phyloP scores from a whole-genome alignment of 2,329 filamentous ascomycete genomes.

The Pseudogymnoascus sp. region DNA sequence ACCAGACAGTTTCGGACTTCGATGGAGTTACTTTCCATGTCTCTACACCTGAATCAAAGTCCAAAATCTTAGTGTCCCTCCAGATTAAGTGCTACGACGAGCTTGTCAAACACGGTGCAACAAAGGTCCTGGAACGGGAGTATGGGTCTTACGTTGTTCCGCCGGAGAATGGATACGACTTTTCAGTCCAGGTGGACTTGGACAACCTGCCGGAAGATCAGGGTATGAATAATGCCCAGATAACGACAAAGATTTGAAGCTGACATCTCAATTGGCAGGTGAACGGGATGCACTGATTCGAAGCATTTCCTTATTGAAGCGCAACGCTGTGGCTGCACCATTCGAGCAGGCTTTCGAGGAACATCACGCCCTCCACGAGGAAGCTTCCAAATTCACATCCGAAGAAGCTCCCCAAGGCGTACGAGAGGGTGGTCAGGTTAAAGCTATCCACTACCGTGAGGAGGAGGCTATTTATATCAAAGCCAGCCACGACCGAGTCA shows the following conservation, averaged over 20 bases:
- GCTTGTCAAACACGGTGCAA: conserved; percentile 84
- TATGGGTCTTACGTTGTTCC: conserved; percentile 86
- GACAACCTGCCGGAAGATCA: conserved; percentile 77
- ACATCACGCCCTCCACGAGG: conserved; percentile 76
- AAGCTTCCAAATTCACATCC: conserved; percentile 84
- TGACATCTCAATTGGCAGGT: conserved; percentile 42
- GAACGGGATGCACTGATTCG: conserved; percentile 77
- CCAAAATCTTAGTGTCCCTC: conserved; percentile 89
- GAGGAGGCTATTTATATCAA: conserved; percentile 99
- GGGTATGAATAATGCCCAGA: conserved; percentile 36
- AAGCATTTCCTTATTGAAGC: conserved; percentile 86
- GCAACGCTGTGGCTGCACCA: conserved; percentile 96
- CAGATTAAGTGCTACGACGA: conserved; percentile 93
- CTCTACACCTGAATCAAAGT: conserved; percentile 88
- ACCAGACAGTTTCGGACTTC: conserved; percentile 98
- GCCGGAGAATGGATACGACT: conserved; percentile 89
- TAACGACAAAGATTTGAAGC: conserved; percentile 8
- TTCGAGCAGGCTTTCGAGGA: conserved; percentile 97
- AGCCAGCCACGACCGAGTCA: conserved; percentile 92
- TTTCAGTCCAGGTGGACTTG: conserved; percentile 84
- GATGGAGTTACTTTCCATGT: conserved; percentile 98
- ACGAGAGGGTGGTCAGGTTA: conserved; percentile 81
- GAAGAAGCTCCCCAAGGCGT: conserved; percentile 91
- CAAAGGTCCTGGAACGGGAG: conserved; percentile 85
- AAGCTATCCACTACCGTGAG: conserved; percentile 96